Base-by-base conservation (phyloP, 495 filamentous ascomycete genomes). In the Chaetomium tenue region DNA sequence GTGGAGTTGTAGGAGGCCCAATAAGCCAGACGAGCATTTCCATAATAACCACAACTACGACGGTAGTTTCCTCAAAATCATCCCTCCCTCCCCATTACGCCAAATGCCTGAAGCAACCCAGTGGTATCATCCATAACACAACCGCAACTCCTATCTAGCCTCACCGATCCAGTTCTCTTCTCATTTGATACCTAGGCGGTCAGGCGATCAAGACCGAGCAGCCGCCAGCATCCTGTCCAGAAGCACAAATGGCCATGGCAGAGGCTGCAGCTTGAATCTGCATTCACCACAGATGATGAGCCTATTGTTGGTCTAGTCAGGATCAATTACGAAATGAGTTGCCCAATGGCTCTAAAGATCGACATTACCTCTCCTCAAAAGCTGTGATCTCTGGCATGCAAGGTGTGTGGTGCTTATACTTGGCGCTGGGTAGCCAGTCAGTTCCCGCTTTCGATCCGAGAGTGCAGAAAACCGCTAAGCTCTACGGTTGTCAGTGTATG, bases 331-430 rank as follows among this genome's bases (percentile, higher is more conserved):
- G 40, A 44, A 11, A 44, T 44, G 46, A 50, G 23, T 4, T 50
- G 16, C 46, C n/a, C 46, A 20, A 50, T 8, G 18, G 11, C 8
- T 50, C 5, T 6, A 20, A 20, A n/a, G 18, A 50, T 50, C n/a
- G 46, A 8, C 20, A 20, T 33, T 55, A 63, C 63, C 66, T 66
- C 6, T 68, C 58, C 54, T 68, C 63, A 44, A 68, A 68, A 1
- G 50, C 58, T 18, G 54, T 62, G 26, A 68, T 50, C 2, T 58
- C 60, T 23, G 63, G 62, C 26, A 40, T 28, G 20, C 66, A 65
- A 16, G 6, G 2, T 2, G 15, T 56, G 12, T 9, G 33, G 7
- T 20, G 59, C 26, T 54, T 58, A 33, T 61, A 68, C 33, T 50
- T 40, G 40, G 40, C 23, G 42, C 58, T 61, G 20, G 1, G 23